A percentile compares a stretch with the other conserved stretches of the same genome.
These are phyloP conservation scores for Sporisorium scitamineum DNA, from an alignment of 1,284 basidiomycete genomes.

Conservation along the genomic window DNA sequence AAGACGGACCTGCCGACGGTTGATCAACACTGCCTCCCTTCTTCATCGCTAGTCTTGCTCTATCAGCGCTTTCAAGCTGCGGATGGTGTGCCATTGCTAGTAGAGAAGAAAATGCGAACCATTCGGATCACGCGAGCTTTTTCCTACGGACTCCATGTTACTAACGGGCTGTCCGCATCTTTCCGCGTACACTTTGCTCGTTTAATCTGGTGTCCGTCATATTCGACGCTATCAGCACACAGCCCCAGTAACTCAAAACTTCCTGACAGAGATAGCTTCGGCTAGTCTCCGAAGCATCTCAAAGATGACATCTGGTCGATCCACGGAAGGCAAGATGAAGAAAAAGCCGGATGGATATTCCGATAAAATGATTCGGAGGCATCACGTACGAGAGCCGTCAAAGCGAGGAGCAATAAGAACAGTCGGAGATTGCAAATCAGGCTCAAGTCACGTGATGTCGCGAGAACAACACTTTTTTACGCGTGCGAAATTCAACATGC, in stretches of 20 bases:
- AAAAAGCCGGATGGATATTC: background rate
- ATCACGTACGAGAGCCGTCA: constrained; percentile 23
- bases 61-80: no score
- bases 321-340: background rate
- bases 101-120: no score
- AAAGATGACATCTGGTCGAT: background rate
- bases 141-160: background rate
- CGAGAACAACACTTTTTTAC: constrained; percentile 7
- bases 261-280: background rate
- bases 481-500: background rate
- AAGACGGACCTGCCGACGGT: no score
- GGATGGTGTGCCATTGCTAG: no score
- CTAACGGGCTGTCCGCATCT: background rate
- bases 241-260: no score
- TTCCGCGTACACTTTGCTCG: background rate
- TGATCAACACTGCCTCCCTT: no score
- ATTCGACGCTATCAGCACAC: no score
- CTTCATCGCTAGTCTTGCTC: no score
- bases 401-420: no score
- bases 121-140: background rate
- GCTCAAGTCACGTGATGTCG: constrained; percentile 1
- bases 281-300: no score
- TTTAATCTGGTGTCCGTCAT: no score
- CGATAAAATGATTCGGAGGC: background rate
- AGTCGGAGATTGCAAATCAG: background rate